These are phyloP conservation scores for Ceratocystis ficicola DNA, from an alignment of 2,329 filamentous ascomycete genomes.

Conservation along the genomic window DNA sequence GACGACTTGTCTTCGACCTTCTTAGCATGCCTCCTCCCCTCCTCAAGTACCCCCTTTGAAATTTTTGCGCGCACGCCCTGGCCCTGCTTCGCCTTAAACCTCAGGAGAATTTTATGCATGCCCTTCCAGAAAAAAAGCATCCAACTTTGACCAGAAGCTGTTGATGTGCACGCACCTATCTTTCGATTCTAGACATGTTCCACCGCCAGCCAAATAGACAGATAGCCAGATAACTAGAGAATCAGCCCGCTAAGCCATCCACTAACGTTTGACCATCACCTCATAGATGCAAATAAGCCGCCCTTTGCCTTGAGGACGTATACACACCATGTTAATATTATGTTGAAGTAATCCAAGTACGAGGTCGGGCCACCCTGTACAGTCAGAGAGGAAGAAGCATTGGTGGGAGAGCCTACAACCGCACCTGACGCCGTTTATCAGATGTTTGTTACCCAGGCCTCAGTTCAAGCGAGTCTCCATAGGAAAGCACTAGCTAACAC, in stretches of 20 bases:
- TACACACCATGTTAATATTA: background rate
- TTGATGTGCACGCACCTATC: constrained; percentile 3
- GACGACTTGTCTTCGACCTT: background rate
- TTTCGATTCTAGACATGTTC: constrained; percentile 7
- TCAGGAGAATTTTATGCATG: background rate
- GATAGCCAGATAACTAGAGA: background rate
- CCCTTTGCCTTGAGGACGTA: background rate
- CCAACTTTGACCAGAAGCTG: background rate
- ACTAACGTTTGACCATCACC: constrained; percentile 5
- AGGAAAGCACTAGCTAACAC: too few relatives aligned
- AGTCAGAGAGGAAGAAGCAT: constrained; percentile 6
- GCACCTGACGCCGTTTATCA: background rate
- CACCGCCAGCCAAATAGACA: background rate
- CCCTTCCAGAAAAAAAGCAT: background rate
- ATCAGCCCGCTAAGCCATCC: background rate
- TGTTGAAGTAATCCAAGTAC: background rate
- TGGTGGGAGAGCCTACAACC: background rate
- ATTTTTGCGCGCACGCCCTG: background rate
- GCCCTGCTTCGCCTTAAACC: background rate
- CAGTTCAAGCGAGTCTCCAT: too few relatives aligned
- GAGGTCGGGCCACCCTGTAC: background rate
- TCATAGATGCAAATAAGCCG: background rate
- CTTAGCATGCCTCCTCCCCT: background rate
- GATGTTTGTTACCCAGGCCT: background rate
- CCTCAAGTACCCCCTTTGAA: background rate